Evolutionary conservation across 2,329 filamentous ascomycete species (phyloP).

Genomic region (Massarina eburnea): DNA sequence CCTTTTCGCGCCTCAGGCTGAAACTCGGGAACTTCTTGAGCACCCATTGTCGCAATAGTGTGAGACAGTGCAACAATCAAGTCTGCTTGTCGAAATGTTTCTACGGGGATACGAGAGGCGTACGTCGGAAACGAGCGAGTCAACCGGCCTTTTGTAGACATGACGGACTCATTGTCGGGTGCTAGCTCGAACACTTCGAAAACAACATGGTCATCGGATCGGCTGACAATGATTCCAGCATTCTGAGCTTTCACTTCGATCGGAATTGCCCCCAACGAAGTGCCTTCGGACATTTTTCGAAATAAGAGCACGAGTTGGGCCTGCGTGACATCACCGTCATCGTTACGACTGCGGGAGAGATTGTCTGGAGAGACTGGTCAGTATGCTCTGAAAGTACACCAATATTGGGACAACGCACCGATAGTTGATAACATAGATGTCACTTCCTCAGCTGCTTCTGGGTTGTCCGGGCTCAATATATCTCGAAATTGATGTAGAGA

Average conservation of each 20-base stretch:
- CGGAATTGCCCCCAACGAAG: constrained; percentile 22
- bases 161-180: constrained; percentile 42
- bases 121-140: constrained; percentile 49
- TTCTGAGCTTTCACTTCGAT: constrained; percentile 52
- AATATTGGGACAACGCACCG: constrained; percentile 4
- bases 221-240: constrained; percentile 48
- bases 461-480: constrained; percentile 4
- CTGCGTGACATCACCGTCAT: constrained; percentile 10
- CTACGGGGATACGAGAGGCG: constrained; percentile 37
- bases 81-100: constrained; percentile 17
- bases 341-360: constrained; percentile 1
- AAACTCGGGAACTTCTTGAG: constrained; percentile 37
- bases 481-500: constrained; percentile 14
- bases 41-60: constrained; percentile 41
- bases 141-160: constrained; percentile 44
- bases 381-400: too few relatives aligned
- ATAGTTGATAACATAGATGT: constrained; percentile 8
- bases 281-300: constrained; percentile 17
- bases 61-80: constrained; percentile 25
- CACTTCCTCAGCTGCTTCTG: constrained; percentile 4
- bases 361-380: too few relatives aligned
- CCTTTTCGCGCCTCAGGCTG: constrained; percentile 46
- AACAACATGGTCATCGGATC: constrained; percentile 22
- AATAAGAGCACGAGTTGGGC: constrained; percentile 9
- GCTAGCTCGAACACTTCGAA: constrained; percentile 53